Percentiles rank a stretch among this genome's conserved stretches.
Conservation (phyloP, 2,329 filamentous ascomycete species). For the Calonectria honghensis region DNA sequence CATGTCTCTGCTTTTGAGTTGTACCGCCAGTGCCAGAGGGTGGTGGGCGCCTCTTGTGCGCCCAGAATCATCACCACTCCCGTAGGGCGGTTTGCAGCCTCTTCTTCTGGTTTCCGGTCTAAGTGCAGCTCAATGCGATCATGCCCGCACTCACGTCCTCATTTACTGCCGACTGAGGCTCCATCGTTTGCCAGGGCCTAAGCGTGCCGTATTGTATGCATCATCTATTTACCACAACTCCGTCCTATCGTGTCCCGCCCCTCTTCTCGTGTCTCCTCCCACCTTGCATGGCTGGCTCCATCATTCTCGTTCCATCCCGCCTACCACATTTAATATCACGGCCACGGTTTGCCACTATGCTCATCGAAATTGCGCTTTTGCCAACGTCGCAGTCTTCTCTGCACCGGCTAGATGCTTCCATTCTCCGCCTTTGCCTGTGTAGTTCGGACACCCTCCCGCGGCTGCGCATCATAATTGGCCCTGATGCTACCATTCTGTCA, state of each 20-base stretch:
- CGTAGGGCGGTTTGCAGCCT: slow-evolving; percentile 16
- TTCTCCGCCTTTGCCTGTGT: slow-evolving; percentile 24
- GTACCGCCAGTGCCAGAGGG: slow-evolving; percentile 34
- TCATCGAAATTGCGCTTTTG: slow-evolving; percentile 8
- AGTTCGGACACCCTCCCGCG: slow-evolving; percentile 26
- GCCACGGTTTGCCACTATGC: slow-evolving; percentile 21
- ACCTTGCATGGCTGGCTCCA: slow-evolving; percentile 18
- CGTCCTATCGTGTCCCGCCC: slow-evolving; percentile 20
- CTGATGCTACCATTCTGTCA: slow-evolving; percentile 30
- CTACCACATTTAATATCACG: slow-evolving; percentile 26
- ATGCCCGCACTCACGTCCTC: slow-evolving; percentile 2
- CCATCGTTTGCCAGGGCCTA: neutral
- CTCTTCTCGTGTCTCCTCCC: slow-evolving; percentile 7
- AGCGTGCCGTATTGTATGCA: slow-evolving; percentile 20
- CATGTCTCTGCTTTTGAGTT: slow-evolving; percentile 34
- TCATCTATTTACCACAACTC: slow-evolving; percentile 7
- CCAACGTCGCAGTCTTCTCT: slow-evolving; percentile 22
- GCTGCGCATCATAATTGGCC: slow-evolving; percentile 31
- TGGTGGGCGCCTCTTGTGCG: slow-evolving; percentile 31
- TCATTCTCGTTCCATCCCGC: slow-evolving; percentile 24
- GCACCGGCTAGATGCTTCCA: neutral
- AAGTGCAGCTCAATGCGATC: slow-evolving; percentile 13
- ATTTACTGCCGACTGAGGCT: neutral
- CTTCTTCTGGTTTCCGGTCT: slow-evolving; percentile 6
- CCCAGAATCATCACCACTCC: slow-evolving; percentile 23